Evolutionary conservation across 352 stramenopile genomes (phyloP).

Genomic region (Globisporangium canariense): DNA sequence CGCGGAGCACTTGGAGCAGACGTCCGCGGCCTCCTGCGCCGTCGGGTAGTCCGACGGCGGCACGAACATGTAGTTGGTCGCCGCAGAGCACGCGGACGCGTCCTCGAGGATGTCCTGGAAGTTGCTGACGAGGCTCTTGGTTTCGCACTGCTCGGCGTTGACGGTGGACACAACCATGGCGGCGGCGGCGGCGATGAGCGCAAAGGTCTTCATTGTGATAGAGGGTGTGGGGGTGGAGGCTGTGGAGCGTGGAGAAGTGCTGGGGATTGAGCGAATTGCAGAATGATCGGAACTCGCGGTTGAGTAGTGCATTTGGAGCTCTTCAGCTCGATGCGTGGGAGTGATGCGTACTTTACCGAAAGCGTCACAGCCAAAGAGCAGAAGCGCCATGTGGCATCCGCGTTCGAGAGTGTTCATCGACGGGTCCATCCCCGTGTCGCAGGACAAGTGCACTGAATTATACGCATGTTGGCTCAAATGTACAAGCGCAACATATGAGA

Average conservation of each 20-base stretch:
- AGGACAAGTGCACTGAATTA: too few relatives aligned
- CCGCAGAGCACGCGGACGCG: constrained; percentile 1
- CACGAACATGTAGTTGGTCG: constrained; percentile 4
- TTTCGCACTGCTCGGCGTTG: constrained; percentile 6
- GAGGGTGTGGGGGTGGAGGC: background rate
- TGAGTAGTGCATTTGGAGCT: background rate
- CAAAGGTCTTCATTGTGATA: constrained; percentile 8
- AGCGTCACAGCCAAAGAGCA: background rate
- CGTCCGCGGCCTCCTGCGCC: background rate
- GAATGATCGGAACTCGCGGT: background rate
- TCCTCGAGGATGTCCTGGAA: constrained; percentile 6
- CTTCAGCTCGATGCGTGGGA: background rate
- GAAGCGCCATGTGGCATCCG: too few relatives aligned
- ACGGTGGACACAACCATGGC: constrained; percentile 7
- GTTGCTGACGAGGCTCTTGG: background rate
- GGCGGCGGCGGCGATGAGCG: constrained; percentile 6
- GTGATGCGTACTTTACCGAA: background rate
- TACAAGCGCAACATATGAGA: too few relatives aligned
- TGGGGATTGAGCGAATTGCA: constrained; percentile 9
- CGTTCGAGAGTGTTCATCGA: too few relatives aligned
- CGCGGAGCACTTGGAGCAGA: constrained; percentile 10
- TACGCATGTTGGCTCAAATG: too few relatives aligned
- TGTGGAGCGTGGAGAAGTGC: background rate
- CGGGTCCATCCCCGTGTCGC: too few relatives aligned
- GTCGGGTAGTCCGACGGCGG: constrained; percentile 7